phyloP scores from a whole-genome alignment of 192 early-diverging fungal genomes.

The Jimgerdemannia lactiflua region DNA sequence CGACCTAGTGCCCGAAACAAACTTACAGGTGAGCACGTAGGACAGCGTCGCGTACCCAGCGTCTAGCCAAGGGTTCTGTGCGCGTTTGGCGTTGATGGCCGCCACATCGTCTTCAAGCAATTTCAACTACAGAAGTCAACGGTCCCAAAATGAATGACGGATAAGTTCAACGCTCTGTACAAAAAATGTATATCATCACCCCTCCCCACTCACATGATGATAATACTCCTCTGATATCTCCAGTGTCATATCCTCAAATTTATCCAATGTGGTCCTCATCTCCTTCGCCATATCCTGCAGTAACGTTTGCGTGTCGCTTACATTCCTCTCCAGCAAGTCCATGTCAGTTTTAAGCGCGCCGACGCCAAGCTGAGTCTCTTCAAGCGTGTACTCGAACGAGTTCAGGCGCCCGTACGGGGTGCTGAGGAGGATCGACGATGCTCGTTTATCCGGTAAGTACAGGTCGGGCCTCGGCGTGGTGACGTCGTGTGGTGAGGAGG shows the following conservation, averaged over 20 bases:
- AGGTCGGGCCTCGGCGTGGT: background rate
- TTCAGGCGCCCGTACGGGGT: background rate
- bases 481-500: background rate
- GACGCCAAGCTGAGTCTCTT: background rate
- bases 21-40: constrained; percentile 28
- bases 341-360: background rate
- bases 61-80: constrained; percentile 33
- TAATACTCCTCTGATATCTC: background rate
- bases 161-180: background rate
- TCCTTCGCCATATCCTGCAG: background rate
- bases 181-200: background rate
- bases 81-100: constrained; percentile 27
- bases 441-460: background rate
- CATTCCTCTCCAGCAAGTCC: background rate
- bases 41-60: constrained; percentile 25
- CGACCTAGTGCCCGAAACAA: too few species aligned
- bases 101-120: constrained; percentile 29
- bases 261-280: background rate
- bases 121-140: constrained; percentile 19
- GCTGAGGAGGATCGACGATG: background rate
- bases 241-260: background rate
- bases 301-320: background rate
- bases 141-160: background rate
- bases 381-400: background rate
- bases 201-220: background rate